A percentile compares a stretch with the other conserved stretches of the same genome.
phyloP scores from a whole-genome alignment of 192 early-diverging fungal genomes.

The Lobosporangium transversale region DNA sequence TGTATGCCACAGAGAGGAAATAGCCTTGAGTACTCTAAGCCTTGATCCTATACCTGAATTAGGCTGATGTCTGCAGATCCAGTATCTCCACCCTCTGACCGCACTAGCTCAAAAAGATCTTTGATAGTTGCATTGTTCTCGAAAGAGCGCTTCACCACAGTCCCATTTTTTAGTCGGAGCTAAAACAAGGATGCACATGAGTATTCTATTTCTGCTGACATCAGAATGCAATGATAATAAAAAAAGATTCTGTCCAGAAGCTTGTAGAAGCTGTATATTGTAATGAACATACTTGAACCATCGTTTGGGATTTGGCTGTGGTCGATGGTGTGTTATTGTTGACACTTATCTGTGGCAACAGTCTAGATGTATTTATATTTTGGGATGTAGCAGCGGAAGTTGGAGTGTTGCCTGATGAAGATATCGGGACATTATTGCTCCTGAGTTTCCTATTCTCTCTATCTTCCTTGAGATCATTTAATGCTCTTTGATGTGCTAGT shows the following conservation, averaged over 20 bases:
- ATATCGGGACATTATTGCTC: neutral
- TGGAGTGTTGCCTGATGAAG: neutral
- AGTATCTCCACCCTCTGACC: slow-evolving; percentile 30
- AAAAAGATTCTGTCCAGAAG: too few species aligned
- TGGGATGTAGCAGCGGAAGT: too few species aligned
- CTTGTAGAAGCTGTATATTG: too few species aligned
- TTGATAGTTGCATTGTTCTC: slow-evolving; percentile 16
- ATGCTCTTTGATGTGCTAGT: slow-evolving; percentile 31
- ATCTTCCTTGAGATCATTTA: slow-evolving; percentile 38
- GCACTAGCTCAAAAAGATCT: slow-evolving; percentile 35
- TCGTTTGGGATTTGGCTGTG: neutral
- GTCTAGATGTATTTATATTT: too few species aligned
- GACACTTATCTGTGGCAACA: too few species aligned
- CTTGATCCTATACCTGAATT: slow-evolving; percentile 43
- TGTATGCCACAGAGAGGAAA: too few species aligned
- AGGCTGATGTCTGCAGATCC: slow-evolving; percentile 42
- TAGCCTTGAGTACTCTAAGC: too few species aligned
- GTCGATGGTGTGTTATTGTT: too few species aligned
- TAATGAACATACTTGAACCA: slow-evolving; percentile 30
- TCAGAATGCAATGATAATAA: too few species aligned
- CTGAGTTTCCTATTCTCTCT: slow-evolving; percentile 26
- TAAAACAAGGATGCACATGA: too few species aligned
- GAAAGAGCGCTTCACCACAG: slow-evolving; percentile 23
- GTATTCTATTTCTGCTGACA: too few species aligned
- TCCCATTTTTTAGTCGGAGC: slow-evolving; percentile 38